Percentiles rank a stretch among this genome's conserved stretches.
Evolutionary conservation across 306 rosid species (phyloP).

Genomic region (Corylus americana): DNA sequence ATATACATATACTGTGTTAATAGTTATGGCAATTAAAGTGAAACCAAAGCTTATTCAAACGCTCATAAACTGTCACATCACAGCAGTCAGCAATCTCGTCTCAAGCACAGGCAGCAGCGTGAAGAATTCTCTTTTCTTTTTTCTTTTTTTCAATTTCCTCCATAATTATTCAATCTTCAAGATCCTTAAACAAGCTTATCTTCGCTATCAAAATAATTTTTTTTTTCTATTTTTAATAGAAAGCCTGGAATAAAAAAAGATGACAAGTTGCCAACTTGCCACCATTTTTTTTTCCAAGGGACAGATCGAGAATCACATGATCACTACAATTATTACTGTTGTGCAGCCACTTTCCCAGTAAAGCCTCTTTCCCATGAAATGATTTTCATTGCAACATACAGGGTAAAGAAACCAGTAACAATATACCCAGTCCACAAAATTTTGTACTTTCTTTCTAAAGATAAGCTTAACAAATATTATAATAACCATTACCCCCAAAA

Average conservation of each 20-base stretch:
- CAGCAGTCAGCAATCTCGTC: neutral
- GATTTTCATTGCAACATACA: neutral
- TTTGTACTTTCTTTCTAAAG: neutral
- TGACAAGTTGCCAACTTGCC: neutral
- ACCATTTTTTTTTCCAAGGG: conserved; percentile 3
- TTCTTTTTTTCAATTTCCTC: neutral
- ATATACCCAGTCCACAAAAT: neutral
- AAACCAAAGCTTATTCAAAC: neutral
- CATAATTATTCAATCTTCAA: neutral
- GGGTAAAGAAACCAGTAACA: neutral
- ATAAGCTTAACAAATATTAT: neutral
- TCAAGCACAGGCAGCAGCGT: neutral
- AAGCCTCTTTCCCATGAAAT: neutral
- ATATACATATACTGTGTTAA: neutral
- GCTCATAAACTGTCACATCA: neutral
- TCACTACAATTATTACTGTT: conserved; percentile 15
- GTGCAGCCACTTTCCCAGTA: conserved; percentile 4
- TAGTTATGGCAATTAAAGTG: neutral
- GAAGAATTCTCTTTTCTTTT: too few relatives aligned
- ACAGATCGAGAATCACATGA: conserved; percentile 4
- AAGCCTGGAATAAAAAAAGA: neutral
- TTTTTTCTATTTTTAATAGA: neutral
- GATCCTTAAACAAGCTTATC: conserved; percentile 1
- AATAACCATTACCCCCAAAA: neutral
- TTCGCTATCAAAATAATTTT: neutral